Conservation (phyloP, 345 rosid genomes). For the Arabis alpina region DNA sequence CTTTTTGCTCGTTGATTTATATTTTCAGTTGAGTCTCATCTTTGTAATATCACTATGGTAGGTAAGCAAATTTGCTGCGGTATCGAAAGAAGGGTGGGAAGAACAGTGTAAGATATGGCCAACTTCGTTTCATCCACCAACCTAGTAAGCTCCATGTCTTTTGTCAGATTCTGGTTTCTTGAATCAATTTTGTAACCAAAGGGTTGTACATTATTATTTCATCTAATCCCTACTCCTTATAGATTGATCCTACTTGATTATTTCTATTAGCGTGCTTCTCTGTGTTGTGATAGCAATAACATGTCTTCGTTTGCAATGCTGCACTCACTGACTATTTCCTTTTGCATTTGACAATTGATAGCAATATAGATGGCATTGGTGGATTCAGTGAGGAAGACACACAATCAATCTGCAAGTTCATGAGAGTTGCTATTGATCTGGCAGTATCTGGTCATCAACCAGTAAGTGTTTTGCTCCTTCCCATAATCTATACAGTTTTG, state of each 20-base stretch:
- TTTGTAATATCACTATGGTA: constrained; percentile 34
- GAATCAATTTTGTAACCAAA: not conserved
- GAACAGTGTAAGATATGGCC: constrained; percentile 96
- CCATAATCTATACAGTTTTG: not conserved
- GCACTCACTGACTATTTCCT: not conserved
- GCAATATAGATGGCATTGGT: constrained; percentile 81
- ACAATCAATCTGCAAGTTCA: constrained; percentile 54
- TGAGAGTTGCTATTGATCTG: constrained; percentile 63
- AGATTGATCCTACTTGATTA: not conserved
- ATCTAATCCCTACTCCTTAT: not conserved
- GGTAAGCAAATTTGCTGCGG: constrained; percentile 79
- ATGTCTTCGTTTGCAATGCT: constrained; percentile 14
- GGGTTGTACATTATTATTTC: not conserved
- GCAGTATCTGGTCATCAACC: constrained; percentile 59
- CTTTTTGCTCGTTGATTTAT: constrained; percentile 4
- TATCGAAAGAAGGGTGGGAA: constrained; percentile 83
- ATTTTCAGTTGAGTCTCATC: not conserved
- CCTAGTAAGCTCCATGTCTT: constrained; percentile 60
- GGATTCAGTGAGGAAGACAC: constrained; percentile 76
- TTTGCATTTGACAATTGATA: constrained; percentile 32
- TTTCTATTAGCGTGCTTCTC: not conserved
- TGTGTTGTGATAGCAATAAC: constrained; percentile 8
- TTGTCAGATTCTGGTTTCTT: constrained; percentile 20
- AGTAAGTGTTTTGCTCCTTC: constrained; percentile 45
- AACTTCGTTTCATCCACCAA: constrained; percentile 89